Evolutionary conservation across 805 yeast genomes (phyloP).

Genomic region (Wickerhamiella australiensis): DNA sequence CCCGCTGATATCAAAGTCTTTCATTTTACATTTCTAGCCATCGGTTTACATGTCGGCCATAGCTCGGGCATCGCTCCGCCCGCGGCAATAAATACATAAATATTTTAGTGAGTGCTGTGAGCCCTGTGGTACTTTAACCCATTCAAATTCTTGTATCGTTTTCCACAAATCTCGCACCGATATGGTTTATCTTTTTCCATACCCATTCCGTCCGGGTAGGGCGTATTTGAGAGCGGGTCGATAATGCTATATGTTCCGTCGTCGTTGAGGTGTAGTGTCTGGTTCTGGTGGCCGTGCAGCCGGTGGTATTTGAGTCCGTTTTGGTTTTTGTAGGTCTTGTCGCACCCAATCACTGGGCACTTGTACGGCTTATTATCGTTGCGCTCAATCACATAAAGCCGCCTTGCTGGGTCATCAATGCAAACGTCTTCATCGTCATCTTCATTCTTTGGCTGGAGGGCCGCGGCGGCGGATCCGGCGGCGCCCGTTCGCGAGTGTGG

Average conservation of each 20-base stretch:
- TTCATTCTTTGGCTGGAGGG: constrained; percentile 19
- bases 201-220: constrained; percentile 86
- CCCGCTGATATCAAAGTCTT: no score
- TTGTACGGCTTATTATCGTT: constrained; percentile 90
- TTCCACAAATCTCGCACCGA: constrained; percentile 96
- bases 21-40: no score
- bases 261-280: constrained; percentile 74
- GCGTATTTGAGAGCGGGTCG: constrained; percentile 70
- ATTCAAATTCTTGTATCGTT: constrained; percentile 87
- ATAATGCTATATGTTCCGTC: constrained; percentile 89
- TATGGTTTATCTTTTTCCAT: constrained; percentile 97
- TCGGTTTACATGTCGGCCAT: no score
- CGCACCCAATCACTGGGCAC: constrained; percentile 97
- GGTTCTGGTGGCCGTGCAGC: constrained; percentile 94
- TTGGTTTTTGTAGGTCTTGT: constrained; percentile 93
- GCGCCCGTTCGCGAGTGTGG: no score
- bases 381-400: constrained; percentile 79
- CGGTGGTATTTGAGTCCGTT: constrained; percentile 94
- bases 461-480: no score
- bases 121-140: constrained; percentile 96
- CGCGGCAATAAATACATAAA: constrained; percentile 10
- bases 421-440: constrained; percentile 57
- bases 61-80: no score
- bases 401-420: constrained; percentile 94
- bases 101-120: constrained; percentile 69